A percentile compares a stretch with the other conserved stretches of the same genome.
Conservation (phyloP, 805 yeast genomes). For the Starmera dryadoides region DNA sequence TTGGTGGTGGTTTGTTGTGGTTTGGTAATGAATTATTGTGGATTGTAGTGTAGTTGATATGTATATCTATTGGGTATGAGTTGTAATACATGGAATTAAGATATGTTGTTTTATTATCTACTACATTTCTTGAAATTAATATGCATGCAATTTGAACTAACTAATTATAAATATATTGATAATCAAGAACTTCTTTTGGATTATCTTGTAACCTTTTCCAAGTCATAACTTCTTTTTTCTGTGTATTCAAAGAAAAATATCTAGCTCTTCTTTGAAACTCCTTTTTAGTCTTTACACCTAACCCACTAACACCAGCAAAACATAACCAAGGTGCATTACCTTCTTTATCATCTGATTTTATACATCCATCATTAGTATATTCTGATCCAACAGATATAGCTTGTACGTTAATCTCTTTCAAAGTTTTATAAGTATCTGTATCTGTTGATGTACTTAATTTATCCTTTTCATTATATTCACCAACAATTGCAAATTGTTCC, state of each 20-base stretch:
- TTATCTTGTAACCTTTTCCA: constrained; percentile 51
- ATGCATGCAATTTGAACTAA: too few species aligned
- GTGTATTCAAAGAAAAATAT: constrained; percentile 41
- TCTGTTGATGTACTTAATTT: constrained; percentile 24
- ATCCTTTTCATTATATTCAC: constrained; percentile 31
- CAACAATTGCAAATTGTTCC: constrained; percentile 28
- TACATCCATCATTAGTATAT: constrained; percentile 62
- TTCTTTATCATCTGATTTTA: constrained; percentile 22
- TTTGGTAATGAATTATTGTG: too few species aligned
- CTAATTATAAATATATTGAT: constrained; percentile 26
- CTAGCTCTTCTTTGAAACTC: constrained; percentile 42
- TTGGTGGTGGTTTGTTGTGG: too few species aligned
- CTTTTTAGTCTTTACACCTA: constrained; percentile 56
- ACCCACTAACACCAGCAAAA: constrained; percentile 61
- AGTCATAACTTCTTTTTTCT: constrained; percentile 34
- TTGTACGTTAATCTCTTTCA: constrained; percentile 39
- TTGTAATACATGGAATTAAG: too few species aligned
- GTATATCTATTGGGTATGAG: too few species aligned
- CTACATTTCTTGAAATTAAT: too few species aligned
- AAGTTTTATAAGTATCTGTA: constrained; percentile 34
- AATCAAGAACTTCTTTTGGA: constrained; percentile 37
- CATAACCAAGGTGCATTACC: constrained; percentile 43
- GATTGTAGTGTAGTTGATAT: too few species aligned
- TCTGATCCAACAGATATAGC: constrained; percentile 63
- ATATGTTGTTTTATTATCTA: too few species aligned